Evolutionary conservation across 768 basidiomycete species (phyloP).

Genomic region (Mycena haematopus): DNA sequence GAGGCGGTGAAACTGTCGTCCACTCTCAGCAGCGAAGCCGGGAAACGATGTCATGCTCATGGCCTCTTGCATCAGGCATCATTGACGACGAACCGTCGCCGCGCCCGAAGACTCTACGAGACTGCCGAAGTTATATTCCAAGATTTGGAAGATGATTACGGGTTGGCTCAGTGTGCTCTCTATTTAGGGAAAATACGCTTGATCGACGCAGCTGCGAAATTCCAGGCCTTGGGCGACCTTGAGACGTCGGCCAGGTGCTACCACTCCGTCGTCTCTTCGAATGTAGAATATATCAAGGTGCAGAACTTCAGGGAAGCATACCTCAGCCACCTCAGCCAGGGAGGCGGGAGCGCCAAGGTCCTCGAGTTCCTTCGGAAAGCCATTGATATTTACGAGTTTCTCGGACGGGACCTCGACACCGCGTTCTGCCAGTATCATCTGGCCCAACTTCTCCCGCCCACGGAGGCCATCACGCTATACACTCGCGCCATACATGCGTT

Average conservation of each 20-base stretch:
- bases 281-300: conserved; percentile 10
- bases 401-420: conserved; percentile 9
- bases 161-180: conserved; percentile 3
- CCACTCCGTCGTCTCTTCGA: neutral
- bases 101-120: neutral
- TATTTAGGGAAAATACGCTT: neutral
- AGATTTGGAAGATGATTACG: conserved; percentile 10
- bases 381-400: conserved; percentile 16
- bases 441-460: conserved; percentile 9
- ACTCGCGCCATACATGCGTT: conserved; percentile 5
- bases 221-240: conserved; percentile 11
- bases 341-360: conserved; percentile 1
- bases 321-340: neutral
- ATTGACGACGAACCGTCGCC: neutral
- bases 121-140: neutral
- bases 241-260: conserved; percentile 1
- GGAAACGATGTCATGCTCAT: conserved; percentile 13
- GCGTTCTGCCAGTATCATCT: conserved; percentile 18
- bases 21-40: conserved; percentile 7
- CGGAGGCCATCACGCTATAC: conserved; percentile 1
- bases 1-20: conserved; percentile 4
- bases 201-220: neutral
- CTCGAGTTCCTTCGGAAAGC: conserved; percentile 9
- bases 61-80: conserved; percentile 1
- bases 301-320: neutral